These are phyloP conservation scores for Zygotorulaspora chibaensis DNA, from an alignment of 805 yeast genomes.

Conservation along the genomic window DNA sequence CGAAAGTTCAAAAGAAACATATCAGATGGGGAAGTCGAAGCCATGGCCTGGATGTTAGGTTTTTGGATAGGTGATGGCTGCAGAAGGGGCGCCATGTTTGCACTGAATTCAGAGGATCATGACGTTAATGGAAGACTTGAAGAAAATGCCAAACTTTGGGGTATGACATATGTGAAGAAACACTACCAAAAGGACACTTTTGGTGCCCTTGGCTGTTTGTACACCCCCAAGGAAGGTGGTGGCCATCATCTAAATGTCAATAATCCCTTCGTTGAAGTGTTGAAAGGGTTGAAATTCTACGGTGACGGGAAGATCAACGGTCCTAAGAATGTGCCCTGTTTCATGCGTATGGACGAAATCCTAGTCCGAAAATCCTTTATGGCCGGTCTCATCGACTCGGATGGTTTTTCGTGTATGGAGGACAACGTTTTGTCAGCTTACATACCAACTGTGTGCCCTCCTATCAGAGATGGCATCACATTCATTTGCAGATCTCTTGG, in stretches of 20 bases:
- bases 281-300: constrained; percentile 5
- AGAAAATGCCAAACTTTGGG: constrained; percentile 6
- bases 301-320: constrained; percentile 2
- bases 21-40: constrained; percentile 3
- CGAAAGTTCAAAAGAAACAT: neutral
- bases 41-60: constrained; percentile 15
- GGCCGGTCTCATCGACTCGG: constrained; percentile 12
- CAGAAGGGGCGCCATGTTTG: constrained; percentile 8
- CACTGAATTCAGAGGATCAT: constrained; percentile 7
- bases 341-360: constrained; percentile 3
- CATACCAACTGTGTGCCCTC: constrained; percentile 4
- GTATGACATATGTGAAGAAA: constrained; percentile 4
- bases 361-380: constrained; percentile 10
- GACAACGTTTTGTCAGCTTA: neutral
- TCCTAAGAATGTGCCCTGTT: constrained; percentile 4
- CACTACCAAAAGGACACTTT: neutral
- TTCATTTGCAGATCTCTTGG: constrained; percentile 8
- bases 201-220: constrained; percentile 5
- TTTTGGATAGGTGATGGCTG: constrained; percentile 14
- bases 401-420: constrained; percentile 3
- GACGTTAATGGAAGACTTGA: constrained; percentile 8
- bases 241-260: constrained; percentile 2
- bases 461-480: constrained; percentile 6
- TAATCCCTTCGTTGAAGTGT: constrained; percentile 6
- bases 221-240: neutral